Evolutionary conservation across 2,329 filamentous ascomycete species (phyloP).

Genomic region (Cytospora chrysosperma): DNA sequence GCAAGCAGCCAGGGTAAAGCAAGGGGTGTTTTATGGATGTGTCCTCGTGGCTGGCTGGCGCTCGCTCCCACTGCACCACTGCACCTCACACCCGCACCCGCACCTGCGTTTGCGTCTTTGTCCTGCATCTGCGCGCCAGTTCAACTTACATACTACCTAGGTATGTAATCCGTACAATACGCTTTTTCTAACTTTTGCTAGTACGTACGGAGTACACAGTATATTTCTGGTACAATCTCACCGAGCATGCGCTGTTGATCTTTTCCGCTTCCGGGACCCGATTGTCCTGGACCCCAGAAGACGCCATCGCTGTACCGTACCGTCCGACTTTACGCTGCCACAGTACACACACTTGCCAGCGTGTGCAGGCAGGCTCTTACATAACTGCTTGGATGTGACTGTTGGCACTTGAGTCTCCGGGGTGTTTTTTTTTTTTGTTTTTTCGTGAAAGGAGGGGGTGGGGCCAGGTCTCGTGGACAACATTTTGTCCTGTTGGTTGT

Average conservation of each 20-base stretch:
- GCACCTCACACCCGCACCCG: background rate
- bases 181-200: no score
- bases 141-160: background rate
- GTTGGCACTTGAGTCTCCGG: background rate
- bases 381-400: background rate
- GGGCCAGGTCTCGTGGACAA: slow-evolving; percentile 1
- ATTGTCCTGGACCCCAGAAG: background rate
- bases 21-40: slow-evolving; percentile 2
- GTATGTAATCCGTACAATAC: background rate
- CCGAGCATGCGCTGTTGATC: slow-evolving; percentile 5
- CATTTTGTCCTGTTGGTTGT: background rate
- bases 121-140: background rate
- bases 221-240: background rate
- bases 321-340: background rate
- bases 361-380: no score
- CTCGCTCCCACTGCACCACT: background rate
- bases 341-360: no score
- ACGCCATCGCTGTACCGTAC: background rate
- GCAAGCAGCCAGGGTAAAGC: no score
- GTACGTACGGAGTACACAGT: background rate
- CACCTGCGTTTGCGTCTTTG: background rate
- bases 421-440: no score
- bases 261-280: slow-evolving; percentile 12
- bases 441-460: no score
- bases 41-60: background rate